Percentiles rank a stretch among this genome's conserved stretches.
These are phyloP conservation scores for Colletotrichum salicis DNA, from an alignment of 2,329 filamentous ascomycete species.

Conservation along the genomic window DNA sequence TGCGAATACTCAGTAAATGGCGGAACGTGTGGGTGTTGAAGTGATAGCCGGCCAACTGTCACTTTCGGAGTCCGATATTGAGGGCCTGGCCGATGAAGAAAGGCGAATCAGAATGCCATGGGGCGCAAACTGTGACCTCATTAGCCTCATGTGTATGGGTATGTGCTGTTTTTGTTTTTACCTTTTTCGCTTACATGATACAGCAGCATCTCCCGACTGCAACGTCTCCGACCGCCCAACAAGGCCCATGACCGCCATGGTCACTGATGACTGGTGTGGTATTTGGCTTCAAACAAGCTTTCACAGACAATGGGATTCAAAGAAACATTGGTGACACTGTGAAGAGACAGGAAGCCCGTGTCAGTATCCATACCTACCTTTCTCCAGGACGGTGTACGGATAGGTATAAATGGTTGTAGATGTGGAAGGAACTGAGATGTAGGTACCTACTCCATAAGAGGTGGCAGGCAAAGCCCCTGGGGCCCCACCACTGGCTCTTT, in stretches of 20 bases:
- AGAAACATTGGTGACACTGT: background rate
- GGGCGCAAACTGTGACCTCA: background rate
- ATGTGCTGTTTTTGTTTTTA: background rate
- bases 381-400: too few relatives aligned
- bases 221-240: background rate
- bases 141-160: background rate
- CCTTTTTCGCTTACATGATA: background rate
- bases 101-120: background rate
- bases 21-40: background rate
- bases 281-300: background rate
- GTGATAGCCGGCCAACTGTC: slow-evolving; percentile 1
- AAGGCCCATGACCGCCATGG: too few relatives aligned
- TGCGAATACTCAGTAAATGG: background rate
- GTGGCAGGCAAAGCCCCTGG: slow-evolving; percentile 29
- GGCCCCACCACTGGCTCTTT: slow-evolving; percentile 16
- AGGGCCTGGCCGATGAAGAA: background rate
- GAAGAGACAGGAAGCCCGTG: background rate
- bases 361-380: background rate
- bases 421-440: too few relatives aligned
- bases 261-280: background rate
- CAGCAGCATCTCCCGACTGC: background rate
- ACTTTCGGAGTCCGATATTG: background rate
- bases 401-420: too few relatives aligned
- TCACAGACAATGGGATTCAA: background rate
- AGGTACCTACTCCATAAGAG: background rate